A percentile compares a stretch with the other conserved stretches of the same genome.
phyloP scores from a whole-genome alignment of 1,139 yeast species.

The Yamadazyma atmosphaerica region DNA sequence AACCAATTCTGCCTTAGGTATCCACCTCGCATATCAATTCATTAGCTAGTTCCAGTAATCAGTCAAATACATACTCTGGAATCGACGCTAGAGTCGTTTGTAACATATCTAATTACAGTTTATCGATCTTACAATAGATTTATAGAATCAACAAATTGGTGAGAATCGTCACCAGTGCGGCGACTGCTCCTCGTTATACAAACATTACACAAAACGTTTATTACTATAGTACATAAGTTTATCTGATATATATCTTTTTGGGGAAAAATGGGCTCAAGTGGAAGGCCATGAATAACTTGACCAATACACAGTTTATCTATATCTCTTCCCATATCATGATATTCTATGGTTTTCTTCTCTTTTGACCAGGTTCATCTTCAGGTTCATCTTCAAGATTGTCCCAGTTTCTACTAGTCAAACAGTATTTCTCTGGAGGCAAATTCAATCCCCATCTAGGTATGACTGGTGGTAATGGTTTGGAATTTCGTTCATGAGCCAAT shows the following conservation, averaged over 20 bases:
- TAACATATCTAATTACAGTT: slow-evolving; percentile 26
- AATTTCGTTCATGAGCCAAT: slow-evolving; percentile 88
- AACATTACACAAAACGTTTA: background rate
- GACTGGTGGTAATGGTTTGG: slow-evolving; percentile 87
- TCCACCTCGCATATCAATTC: background rate
- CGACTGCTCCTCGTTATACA: slow-evolving; percentile 1
- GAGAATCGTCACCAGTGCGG: background rate
- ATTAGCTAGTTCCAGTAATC: background rate
- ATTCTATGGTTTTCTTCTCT: slow-evolving; percentile 4
- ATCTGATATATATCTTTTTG: background rate
- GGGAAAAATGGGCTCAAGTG: no score
- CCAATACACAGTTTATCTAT: no score
- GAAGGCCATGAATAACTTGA: no score
- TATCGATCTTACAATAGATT: background rate
- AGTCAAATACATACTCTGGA: slow-evolving; percentile 39
- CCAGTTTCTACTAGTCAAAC: slow-evolving; percentile 84
- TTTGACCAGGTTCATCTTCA: slow-evolving; percentile 20
- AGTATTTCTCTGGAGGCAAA: slow-evolving; percentile 96
- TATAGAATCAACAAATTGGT: background rate
- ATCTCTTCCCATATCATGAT: background rate
- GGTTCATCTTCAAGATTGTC: slow-evolving; percentile 42
- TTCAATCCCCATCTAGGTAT: slow-evolving; percentile 92
- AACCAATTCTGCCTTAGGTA: background rate
- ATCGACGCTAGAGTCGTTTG: slow-evolving; percentile 46
- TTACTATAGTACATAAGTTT: background rate